phyloP scores from a whole-genome alignment of 441 rosid species.

The Bruguiera hainesii region DNA sequence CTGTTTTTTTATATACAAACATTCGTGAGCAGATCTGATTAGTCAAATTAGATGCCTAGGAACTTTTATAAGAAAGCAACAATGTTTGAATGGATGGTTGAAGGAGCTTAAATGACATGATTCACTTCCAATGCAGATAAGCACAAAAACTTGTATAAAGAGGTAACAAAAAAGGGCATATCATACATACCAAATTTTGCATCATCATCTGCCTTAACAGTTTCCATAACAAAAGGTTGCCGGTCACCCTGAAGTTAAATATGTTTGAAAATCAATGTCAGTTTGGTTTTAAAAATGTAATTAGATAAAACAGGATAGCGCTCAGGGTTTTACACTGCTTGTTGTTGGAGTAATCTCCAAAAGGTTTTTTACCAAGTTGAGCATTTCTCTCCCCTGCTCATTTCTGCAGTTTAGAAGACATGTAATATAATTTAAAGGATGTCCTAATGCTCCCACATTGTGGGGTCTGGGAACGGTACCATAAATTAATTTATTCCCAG shows the following conservation, averaged over 20 bases:
- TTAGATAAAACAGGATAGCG: conserved; percentile 9
- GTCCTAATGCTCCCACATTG: no score
- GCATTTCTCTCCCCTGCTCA: conserved; percentile 88
- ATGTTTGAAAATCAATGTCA: background rate
- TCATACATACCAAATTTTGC: conserved; percentile 71
- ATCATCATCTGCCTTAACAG: conserved; percentile 89
- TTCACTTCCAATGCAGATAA: background rate
- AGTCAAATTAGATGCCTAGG: background rate
- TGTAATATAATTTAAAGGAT: background rate
- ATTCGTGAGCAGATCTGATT: background rate
- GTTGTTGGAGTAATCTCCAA: conserved; percentile 77
- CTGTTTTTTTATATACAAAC: no score
- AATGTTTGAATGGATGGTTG: background rate
- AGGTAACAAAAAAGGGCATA: conserved; percentile 1
- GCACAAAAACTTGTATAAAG: background rate
- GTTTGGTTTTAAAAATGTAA: background rate
- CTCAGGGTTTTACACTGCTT: conserved; percentile 55
- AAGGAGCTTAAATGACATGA: background rate
- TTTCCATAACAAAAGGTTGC: conserved; percentile 85
- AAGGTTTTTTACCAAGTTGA: conserved; percentile 68
- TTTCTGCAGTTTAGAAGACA: conserved; percentile 47
- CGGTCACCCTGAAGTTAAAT: conserved; percentile 62
- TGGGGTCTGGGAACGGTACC: no score
- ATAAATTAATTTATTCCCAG: background rate
- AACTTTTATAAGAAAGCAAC: background rate